Base-by-base conservation (phyloP, 2,329 filamentous ascomycete genomes). In the Talaromyces piceae region DNA sequence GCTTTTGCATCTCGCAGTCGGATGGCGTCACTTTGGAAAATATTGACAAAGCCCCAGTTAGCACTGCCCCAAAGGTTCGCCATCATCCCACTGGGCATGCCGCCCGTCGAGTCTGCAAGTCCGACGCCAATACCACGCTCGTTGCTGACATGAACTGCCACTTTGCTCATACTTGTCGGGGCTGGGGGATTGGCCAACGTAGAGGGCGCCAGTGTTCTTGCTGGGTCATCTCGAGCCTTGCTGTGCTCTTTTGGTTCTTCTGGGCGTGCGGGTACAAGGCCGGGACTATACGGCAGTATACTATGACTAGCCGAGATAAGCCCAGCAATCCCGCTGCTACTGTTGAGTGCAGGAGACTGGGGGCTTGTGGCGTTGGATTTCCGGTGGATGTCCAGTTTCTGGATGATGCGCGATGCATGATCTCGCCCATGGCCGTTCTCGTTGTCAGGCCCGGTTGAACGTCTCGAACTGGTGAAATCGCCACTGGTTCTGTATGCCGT, bases 51-150 rank as follows among this genome's bases (percentile, higher is more conserved):
- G 12, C 81, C 81, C 88, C 90, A 95, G 44, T 90, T 84, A 51
- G 83, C 86, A 61, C 84, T 94, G 46, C 91, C 91, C 91, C 91
- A 97, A 51, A 94, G 80, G 65, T 97, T 97, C 27, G 91, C 91
- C 74, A 95, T 81, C 55, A 96, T 83, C 12, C 88, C 89, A 46
- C 87, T 87, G 1, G 91, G 88, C 69, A 95, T 82, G 20, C 80
- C 80, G 39, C 86, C 81, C n/a, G 78, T 78, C 44, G 76, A 80
- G 59, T 83, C 79, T 54, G 73, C 74, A 45, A 73, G 70, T n/a
- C 83, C 82, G 16, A 82, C 68, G 3, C 78, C 79, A 51, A 89
- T 75, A 2, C 82, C 82, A 54, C 85, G 80, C 62, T 95, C 90
- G 47, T 84, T 86, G 59, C 86, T 88, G 13, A 91, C 81, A 23